These are phyloP conservation scores for Leptodontidium sp. DNA, from an alignment of 2,329 filamentous ascomycete genomes.

Conservation along the genomic window DNA sequence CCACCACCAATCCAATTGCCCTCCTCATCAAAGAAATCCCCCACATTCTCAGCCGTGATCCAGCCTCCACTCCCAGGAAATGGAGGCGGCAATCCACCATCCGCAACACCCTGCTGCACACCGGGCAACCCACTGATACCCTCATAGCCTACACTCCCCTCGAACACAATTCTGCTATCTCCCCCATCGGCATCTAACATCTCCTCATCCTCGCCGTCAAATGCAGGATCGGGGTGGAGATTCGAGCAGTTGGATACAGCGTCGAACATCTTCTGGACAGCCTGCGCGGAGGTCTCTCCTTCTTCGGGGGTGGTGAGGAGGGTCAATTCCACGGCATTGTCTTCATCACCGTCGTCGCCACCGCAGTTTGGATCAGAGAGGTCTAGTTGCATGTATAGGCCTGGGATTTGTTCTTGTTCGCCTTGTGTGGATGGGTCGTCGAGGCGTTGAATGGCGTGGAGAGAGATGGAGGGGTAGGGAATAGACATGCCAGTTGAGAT, in stretches of 20 bases:
- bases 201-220: slow-evolving; percentile 59
- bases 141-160: slow-evolving; percentile 58
- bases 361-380: slow-evolving; percentile 61
- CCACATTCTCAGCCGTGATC: slow-evolving; percentile 93
- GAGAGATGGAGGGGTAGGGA: slow-evolving; percentile 76
- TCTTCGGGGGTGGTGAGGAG: slow-evolving; percentile 59
- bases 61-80: slow-evolving; percentile 79
- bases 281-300: slow-evolving; percentile 38
- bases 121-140: slow-evolving; percentile 65
- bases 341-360: slow-evolving; percentile 67
- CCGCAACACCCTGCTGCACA: slow-evolving; percentile 57
- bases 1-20: slow-evolving; percentile 75
- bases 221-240: slow-evolving; percentile 72
- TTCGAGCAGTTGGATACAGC: slow-evolving; percentile 80
- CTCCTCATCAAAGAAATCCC: slow-evolving; percentile 81
- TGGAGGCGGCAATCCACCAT: slow-evolving; percentile 67
- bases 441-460: slow-evolving; percentile 76
- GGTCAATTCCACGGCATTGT: slow-evolving; percentile 72
- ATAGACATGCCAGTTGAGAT: slow-evolving; percentile 70
- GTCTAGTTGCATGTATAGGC: slow-evolving; percentile 74
- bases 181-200: slow-evolving; percentile 60
- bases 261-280: slow-evolving; percentile 57
- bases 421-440: slow-evolving; percentile 49
- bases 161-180: slow-evolving; percentile 64
- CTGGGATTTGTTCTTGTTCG: slow-evolving; percentile 48